Evolutionary conservation across 2,329 filamentous ascomycete species (phyloP).

Genomic region (Pseudogymnoascus sp.): DNA sequence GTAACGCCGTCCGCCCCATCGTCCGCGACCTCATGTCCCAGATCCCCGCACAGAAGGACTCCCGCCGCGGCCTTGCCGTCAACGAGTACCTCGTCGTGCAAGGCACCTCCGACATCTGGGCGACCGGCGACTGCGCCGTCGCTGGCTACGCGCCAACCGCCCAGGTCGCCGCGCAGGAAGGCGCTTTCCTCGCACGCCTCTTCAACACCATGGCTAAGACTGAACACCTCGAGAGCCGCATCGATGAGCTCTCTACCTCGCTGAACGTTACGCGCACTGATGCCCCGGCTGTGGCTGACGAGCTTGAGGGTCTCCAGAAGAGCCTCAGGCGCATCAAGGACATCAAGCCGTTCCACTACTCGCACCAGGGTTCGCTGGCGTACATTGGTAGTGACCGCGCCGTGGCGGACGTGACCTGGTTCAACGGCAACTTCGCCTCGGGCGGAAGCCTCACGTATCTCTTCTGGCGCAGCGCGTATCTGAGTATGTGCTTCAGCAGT

Average conservation of each 20-base stretch:
- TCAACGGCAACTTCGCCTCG: constrained; percentile 90
- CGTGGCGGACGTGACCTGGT: constrained; percentile 93
- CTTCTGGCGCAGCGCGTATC: constrained; percentile 96
- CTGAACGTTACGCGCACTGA: constrained; percentile 54
- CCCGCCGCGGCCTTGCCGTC: constrained; percentile 85
- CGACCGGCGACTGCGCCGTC: constrained; percentile 91
- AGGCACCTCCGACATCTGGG: constrained; percentile 95
- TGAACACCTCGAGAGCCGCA: constrained; percentile 67
- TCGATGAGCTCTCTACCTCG: constrained; percentile 57
- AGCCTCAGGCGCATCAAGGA: constrained; percentile 84
- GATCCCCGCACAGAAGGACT: constrained; percentile 91
- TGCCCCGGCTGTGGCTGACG: constrained; percentile 55
- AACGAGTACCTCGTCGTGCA: constrained; percentile 99
- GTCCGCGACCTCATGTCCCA: constrained; percentile 86
- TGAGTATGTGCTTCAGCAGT: constrained; percentile 99
- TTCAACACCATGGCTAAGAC: constrained; percentile 99
- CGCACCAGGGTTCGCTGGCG: constrained; percentile 89
- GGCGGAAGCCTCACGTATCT: constrained; percentile 92
- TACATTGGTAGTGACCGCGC: constrained; percentile 99
- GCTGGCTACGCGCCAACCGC: constrained; percentile 97
- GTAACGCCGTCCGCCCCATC: constrained; percentile 83
- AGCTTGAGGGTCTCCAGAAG: constrained; percentile 83
- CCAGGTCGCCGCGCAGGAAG: constrained; percentile 93
- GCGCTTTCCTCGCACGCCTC: constrained; percentile 83
- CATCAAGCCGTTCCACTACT: constrained; percentile 96